Base-by-base conservation (phyloP, 345 rosid genomes). In the Schrenkiella parvula region DNA sequence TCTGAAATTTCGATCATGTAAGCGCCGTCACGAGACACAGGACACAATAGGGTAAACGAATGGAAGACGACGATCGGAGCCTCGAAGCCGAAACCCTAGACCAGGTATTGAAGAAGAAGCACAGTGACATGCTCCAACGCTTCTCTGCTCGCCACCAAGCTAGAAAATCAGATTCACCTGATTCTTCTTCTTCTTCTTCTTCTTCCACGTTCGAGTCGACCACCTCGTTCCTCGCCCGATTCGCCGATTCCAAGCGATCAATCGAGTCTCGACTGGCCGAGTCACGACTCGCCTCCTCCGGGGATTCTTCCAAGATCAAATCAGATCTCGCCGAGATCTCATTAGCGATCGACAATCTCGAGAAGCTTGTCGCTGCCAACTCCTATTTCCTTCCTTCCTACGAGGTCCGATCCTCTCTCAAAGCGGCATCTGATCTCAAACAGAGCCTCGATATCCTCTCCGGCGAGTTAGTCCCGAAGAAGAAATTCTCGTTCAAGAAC, bases 311-410 rank as follows among this genome's bases (percentile, higher is more conserved):
- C 4, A 70, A 61, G 35, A 55, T 82, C 37, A 87, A 84, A 73
- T 82, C 87, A 17, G 82, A 72, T 46, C 80, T 89, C 43, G 72
- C 80, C 10, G 58, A 72, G 28, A 83, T 91, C 79, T 88, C 91
- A 29, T 70, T 75, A 13, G 68, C 90, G 54, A 89, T 93, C 57
- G 64, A 87, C 28, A 80, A 85, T 39, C 90, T 93, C 37, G 96
- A 89, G 64, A 81, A 87, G 63, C 85, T 89, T 37, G 83, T 91
- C 44, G 92, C 96, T 25, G 85, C 88, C 73, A 91, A 78, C 75
- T 86, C 97, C 2, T 89, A 88, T 77, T 74, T 61, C 60, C 82
- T 91, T 60, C 97, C 97, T 12, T 79, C 97, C 18, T 88, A 89
- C 79, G 93, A 93, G 42, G 86, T 91, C 29, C 80, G 95, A 47